Evolutionary conservation across 2,329 filamentous ascomycete genomes (phyloP).

Genomic region (Talaromyces sp.): DNA sequence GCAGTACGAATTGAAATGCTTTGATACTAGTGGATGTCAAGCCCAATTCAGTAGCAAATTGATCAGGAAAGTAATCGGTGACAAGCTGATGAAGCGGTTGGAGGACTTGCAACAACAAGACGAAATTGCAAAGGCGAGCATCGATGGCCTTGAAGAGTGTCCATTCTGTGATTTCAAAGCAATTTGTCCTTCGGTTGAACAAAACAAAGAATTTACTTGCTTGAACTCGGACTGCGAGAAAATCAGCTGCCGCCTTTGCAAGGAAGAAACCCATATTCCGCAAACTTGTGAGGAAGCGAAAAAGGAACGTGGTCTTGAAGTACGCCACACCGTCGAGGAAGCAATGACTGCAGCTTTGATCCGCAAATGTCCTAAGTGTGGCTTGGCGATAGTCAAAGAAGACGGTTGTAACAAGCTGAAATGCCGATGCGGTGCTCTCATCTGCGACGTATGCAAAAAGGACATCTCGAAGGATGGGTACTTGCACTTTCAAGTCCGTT

Average conservation of each 20-base stretch:
- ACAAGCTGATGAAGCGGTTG: slow-evolving; percentile 59
- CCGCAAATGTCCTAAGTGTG: slow-evolving; percentile 63
- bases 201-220: slow-evolving; percentile 72
- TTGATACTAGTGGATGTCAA: slow-evolving; percentile 65
- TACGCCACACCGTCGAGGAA: slow-evolving; percentile 71
- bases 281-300: slow-evolving; percentile 66
- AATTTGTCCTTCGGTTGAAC: slow-evolving; percentile 64
- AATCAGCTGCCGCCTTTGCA: slow-evolving; percentile 67
- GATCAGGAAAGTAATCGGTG: slow-evolving; percentile 56
- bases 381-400: slow-evolving; percentile 75
- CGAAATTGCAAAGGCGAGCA: slow-evolving; percentile 63
- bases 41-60: slow-evolving; percentile 59
- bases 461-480: slow-evolving; percentile 59
- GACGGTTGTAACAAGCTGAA: slow-evolving; percentile 80
- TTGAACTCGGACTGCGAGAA: slow-evolving; percentile 62
- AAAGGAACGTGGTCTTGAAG: slow-evolving; percentile 57
- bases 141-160: slow-evolving; percentile 71
- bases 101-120: slow-evolving; percentile 69
- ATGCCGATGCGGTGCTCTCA: slow-evolving; percentile 58
- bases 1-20: slow-evolving; percentile 67
- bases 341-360: slow-evolving; percentile 79
- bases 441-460: slow-evolving; percentile 64
- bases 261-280: slow-evolving; percentile 66
- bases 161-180: slow-evolving; percentile 80
- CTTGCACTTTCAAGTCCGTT: slow-evolving; percentile 61